Conservation (phyloP, 139 green algal genomes). For the Coccomyxa sp. region DNA sequence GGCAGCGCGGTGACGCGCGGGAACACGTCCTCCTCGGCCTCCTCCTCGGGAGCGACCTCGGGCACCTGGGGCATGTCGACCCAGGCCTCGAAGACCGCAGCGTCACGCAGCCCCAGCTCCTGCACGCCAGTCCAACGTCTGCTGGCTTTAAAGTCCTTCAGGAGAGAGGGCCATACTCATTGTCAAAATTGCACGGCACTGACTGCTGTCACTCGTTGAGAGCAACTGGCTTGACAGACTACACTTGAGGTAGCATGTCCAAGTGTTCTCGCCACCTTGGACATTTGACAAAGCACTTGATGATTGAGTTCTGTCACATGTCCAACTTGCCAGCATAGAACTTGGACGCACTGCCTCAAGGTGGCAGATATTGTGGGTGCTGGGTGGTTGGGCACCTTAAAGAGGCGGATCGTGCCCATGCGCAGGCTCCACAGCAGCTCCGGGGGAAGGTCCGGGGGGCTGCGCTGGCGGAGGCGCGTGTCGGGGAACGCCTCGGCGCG, state of each 20-base stretch:
- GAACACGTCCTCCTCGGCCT: background rate
- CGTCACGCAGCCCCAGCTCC: slow-evolving; percentile 51
- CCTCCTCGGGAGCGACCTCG: background rate
- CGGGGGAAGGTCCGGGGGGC: slow-evolving; percentile 35
- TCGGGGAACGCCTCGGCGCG: slow-evolving; percentile 37
- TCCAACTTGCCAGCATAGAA: too few species aligned
- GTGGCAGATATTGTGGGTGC: background rate
- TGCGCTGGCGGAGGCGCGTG: slow-evolving; percentile 17
- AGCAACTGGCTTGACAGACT: too few species aligned
- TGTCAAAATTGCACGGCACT: too few species aligned
- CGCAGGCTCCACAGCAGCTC: slow-evolving; percentile 33
- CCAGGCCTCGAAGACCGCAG: slow-evolving; percentile 61
- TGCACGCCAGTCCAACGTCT: too few species aligned
- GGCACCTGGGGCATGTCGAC: slow-evolving; percentile 19
- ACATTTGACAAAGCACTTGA: too few species aligned
- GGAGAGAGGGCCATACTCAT: too few species aligned
- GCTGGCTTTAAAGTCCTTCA: too few species aligned
- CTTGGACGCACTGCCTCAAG: too few species aligned
- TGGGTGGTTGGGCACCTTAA: slow-evolving; percentile 16
- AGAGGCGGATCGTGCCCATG: slow-evolving; percentile 45
- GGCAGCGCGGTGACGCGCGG: background rate
- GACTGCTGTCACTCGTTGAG: too few species aligned
- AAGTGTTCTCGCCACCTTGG: too few species aligned
- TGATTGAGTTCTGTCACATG: too few species aligned
- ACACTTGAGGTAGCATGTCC: too few species aligned